Evolutionary conservation across 1,284 basidiomycete species (phyloP), one percentile per base, ranked within the genome.

Genomic region (Pascua sp.): DNA sequence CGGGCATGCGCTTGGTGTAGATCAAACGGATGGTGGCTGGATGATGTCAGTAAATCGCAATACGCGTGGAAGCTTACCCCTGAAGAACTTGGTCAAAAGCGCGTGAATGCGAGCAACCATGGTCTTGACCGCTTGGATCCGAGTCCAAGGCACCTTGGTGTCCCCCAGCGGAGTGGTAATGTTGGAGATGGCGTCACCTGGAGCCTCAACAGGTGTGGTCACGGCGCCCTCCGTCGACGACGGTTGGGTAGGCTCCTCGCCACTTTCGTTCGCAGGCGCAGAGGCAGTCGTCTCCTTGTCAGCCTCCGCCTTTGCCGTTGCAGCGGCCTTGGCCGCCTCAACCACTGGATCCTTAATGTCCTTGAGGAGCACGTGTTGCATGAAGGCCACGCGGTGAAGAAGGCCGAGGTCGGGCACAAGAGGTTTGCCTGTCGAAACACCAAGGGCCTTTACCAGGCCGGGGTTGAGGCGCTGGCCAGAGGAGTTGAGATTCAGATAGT

Each of bases 1-100:
- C 95, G 13, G 86, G 64, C 37, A 88, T 84, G 57, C 94, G 84
- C 32, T 87, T 88, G 69, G 90, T 86, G 11, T 78, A 74, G 72
- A 97, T 87, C 71, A 96, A 81, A 72, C 91, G 90, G 60, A 93
- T 88, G 59, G 93, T 85, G 15, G 90, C 91, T 91, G 60, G 39
- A 32, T 32, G 24, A 32, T 42, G 46, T 49, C 17, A 57, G 49
- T 56, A n/a, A 51, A 38, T 2, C n/a, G 18, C 46, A 11, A 24
- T 16, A 17, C 36, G 42, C 5, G 40, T 32, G n/a, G 7, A 17
- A 73, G 24, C 80, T 59, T 74, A 92, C 93, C 86, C 82, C 91
- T 89, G 79, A 96, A 92, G 73, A 98, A 89, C 5, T 90, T 88
- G 1, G 86, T 85, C 56, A 95, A 77, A 4, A 87, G 83, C 36